Conservation (phyloP, 192 early-diverging fungal species). For the Diversispora eburnea region DNA sequence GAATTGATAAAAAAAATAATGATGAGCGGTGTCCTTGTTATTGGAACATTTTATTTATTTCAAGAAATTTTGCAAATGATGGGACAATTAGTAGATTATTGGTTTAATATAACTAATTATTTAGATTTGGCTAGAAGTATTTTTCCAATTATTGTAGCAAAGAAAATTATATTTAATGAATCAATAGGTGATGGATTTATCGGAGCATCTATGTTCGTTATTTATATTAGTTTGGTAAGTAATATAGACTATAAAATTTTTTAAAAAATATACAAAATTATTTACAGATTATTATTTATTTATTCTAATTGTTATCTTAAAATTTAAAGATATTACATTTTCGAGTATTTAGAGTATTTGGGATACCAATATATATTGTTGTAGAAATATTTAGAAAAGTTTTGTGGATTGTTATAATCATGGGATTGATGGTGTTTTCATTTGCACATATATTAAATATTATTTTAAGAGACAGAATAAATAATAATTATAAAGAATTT, state of each 20-base stretch:
- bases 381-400: conserved; percentile 13
- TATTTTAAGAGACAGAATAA: background rate
- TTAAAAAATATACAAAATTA: no score
- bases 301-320: no score
- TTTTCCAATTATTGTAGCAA: conserved; percentile 13
- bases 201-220: conserved; percentile 1
- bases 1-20: background rate
- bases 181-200: background rate
- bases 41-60: background rate
- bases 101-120: background rate
- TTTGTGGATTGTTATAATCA: background rate
- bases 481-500: background rate
- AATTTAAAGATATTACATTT: conserved; percentile 4
- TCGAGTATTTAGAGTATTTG: background rate
- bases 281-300: no score
- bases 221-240: conserved; percentile 15
- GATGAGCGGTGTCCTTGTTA: background rate
- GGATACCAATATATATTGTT: conserved; percentile 8
- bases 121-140: conserved; percentile 8
- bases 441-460: conserved; percentile 13
- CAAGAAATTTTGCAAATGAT: conserved; percentile 13
- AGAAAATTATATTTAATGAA: background rate
- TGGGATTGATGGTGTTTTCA: background rate
- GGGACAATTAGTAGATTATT: background rate
- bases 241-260: no score